Evolutionary conservation across 306 rosid genomes (phyloP), one percentile per base, ranked within the genome.

Genomic region (Betula pendula): DNA sequence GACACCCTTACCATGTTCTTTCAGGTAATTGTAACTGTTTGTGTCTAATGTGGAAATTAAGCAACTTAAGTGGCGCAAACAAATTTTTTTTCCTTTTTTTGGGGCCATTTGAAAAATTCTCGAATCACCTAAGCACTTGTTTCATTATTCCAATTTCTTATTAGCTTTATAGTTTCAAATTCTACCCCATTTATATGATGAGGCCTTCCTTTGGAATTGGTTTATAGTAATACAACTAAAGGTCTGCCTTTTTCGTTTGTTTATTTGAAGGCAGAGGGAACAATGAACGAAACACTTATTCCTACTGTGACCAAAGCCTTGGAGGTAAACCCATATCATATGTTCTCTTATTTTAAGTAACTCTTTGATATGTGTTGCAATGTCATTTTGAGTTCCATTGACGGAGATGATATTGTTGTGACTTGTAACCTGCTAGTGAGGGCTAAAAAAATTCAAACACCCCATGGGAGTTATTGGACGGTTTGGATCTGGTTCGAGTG

Each of bases 1-100:
- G 96, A 94, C 17, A 86, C 87, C 22, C 97, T 94, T 83, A 86
- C 88, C 59, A 91, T 94, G 97, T 72, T 87, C 83, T 90, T 94
- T 86, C 97, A 89, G 97, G 98, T 94, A 48, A 20, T n/a, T 79
- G 33, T 73, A 79, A 33, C 2, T 75, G 72, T 75, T 72, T 22
- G 44, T 27, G n/a, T 51, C 68, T 48, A 69, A 68, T 29, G 27
- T 13, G 38, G 12, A 22, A 69, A 65, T 65, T 65, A 65, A 25
- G 66, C 8, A 24, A 25, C 3, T 25, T 24, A 12, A 58, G 19
- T 15, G 52, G 4, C 4, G 10, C 25, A 19, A 8, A 53, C 6
- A 53, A 53, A n/a, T 7, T 1, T 7, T 0, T 53, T 0, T 2
- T 2, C 1, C 6, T n/a, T n/a, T 55, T 22, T 22, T 55, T 3